Evolutionary conservation across 1,284 basidiomycete genomes (phyloP).

Genomic region (Trametes sp.): DNA sequence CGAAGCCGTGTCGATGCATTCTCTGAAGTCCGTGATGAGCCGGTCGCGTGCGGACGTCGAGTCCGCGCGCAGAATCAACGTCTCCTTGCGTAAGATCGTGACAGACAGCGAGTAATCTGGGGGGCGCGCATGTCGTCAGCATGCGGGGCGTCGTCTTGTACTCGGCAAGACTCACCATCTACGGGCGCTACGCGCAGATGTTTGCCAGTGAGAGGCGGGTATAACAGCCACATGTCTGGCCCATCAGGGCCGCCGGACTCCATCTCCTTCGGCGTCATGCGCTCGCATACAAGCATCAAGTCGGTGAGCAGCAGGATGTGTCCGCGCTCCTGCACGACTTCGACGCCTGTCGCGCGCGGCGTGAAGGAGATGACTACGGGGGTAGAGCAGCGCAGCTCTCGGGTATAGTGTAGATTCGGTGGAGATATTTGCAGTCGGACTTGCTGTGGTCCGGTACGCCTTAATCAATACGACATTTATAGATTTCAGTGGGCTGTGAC

Average conservation of each 20-base stretch:
- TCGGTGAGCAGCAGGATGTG: conserved; percentile 94
- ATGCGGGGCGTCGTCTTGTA: background rate
- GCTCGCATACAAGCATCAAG: conserved; percentile 88
- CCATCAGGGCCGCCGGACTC: conserved; percentile 57
- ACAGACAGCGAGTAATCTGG: conserved; percentile 81
- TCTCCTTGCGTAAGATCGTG: conserved; percentile 91
- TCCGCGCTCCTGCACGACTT: conserved; percentile 79
- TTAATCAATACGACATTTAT: background rate
- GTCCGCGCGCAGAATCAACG: conserved; percentile 71
- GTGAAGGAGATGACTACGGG: conserved; percentile 84
- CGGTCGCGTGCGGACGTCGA: conserved; percentile 70
- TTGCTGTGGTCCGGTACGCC: conserved; percentile 55
- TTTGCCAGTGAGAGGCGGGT: conserved; percentile 96
- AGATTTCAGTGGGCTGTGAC: conserved; percentile 26
- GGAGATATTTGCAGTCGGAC: conserved; percentile 93
- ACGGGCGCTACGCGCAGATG: conserved; percentile 81
- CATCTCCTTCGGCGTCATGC: conserved; percentile 75
- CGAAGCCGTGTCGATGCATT: conserved; percentile 85
- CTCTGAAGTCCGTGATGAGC: conserved; percentile 79
- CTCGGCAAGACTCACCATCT: conserved; percentile 46
- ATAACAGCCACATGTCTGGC: conserved; percentile 92
- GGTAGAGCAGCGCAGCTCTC: conserved; percentile 78
- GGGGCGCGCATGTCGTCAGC: background rate
- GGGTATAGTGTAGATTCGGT: conserved; percentile 80
- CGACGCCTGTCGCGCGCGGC: conserved; percentile 76